Conservation (phyloP, 192 early-diverging fungal genomes). For the Chytriomyces sp. region DNA sequence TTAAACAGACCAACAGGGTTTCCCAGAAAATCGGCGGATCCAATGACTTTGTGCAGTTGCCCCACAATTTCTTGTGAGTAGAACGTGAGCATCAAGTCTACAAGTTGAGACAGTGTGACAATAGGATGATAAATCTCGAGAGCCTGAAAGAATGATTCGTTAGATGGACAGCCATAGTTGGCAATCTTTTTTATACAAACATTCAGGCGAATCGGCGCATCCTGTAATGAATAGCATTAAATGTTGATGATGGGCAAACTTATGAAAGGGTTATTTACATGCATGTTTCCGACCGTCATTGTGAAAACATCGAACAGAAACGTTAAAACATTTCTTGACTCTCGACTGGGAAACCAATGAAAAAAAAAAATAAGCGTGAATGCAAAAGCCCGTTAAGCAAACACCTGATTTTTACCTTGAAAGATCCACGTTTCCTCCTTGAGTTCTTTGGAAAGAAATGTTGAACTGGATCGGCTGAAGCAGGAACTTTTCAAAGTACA, state of each 20-base stretch:
- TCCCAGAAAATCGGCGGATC: conserved; percentile 95
- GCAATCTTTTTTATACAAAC: conserved; percentile 37
- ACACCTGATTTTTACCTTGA: conserved; percentile 37
- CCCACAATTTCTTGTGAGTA: conserved; percentile 91
- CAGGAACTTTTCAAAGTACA: conserved; percentile 95
- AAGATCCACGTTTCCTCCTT: conserved; percentile 69
- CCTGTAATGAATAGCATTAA: conserved; percentile 44
- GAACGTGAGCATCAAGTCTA: conserved; percentile 80
- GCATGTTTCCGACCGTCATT: conserved; percentile 97
- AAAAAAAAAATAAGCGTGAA: conserved; percentile 22
- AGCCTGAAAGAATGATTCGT: conserved; percentile 35
- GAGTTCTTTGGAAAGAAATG: conserved; percentile 91
- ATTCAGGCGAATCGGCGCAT: conserved; percentile 88
- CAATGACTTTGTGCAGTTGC: conserved; percentile 71
- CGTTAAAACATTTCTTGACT: conserved; percentile 44
- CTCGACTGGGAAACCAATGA: conserved; percentile 37
- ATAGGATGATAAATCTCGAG: conserved; percentile 88
- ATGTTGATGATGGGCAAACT: neutral
- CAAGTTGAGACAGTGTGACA: conserved; percentile 74
- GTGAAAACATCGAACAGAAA: conserved; percentile 77
- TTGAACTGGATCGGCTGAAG: conserved; percentile 95
- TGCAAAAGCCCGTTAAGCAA: neutral
- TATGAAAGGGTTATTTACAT: conserved; percentile 59
- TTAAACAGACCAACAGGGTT: conserved; percentile 98
- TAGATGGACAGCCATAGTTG: neutral